These are phyloP conservation scores for Diaporthe amygdali DNA, from an alignment of 2,329 filamentous ascomycete species.

Conservation along the genomic window DNA sequence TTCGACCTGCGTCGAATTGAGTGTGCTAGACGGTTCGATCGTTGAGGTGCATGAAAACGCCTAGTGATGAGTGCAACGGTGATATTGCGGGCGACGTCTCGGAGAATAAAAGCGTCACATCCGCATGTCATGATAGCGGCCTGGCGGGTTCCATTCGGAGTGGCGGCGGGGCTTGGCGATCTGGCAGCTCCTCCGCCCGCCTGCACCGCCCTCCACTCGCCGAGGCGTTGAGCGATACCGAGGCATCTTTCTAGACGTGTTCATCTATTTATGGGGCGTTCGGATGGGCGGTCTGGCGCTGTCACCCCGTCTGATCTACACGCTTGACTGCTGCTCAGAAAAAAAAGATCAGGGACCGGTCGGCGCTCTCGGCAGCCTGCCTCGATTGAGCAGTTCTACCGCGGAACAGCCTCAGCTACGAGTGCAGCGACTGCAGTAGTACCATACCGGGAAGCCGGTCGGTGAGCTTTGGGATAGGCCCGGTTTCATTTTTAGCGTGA, in stretches of 20 bases:
- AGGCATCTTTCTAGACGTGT: not conserved
- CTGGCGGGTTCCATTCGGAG: slow-evolving; percentile 2
- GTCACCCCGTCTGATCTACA: slow-evolving; percentile 5
- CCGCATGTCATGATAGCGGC: not conserved
- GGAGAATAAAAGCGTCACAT: slow-evolving; percentile 9
- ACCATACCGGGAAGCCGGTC: slow-evolving; percentile 2
- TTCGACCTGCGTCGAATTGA: slow-evolving; percentile 6
- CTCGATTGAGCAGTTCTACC: slow-evolving; percentile 10
- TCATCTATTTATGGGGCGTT: slow-evolving; percentile 8
- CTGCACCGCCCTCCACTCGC: not conserved
- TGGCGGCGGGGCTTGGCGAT: slow-evolving; percentile 3
- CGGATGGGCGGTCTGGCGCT: slow-evolving; percentile 8
- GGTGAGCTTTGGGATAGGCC: not conserved
- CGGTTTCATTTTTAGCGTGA: not conserved
- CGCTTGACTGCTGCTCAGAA: not conserved
- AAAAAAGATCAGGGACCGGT: not conserved
- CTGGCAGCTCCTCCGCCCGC: slow-evolving; percentile 1
- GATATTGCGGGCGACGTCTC: not conserved
- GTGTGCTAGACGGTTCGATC: not conserved
- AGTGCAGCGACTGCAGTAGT: not conserved
- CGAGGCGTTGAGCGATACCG: slow-evolving; percentile 4
- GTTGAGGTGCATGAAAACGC: not conserved
- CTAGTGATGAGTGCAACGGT: slow-evolving; percentile 4
- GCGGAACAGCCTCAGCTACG: not conserved
- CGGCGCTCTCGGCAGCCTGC: not conserved